Conservation (phyloP, 169 alveolate species). For the Babesia caballi region DNA sequence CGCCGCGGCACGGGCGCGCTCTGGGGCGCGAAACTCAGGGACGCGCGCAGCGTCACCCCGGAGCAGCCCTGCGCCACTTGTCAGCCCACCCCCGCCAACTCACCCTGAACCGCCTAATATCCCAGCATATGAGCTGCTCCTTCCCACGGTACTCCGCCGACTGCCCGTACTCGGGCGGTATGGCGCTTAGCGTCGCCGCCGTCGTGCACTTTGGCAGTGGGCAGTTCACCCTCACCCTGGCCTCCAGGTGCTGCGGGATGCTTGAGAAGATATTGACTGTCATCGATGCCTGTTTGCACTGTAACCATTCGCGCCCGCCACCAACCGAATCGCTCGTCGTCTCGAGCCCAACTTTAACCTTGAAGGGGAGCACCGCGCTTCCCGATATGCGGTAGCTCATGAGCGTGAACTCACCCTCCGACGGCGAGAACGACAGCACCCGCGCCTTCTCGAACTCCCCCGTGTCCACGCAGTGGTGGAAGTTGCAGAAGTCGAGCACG, state of each 20-base stretch:
- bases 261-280: constrained; percentile 16
- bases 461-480: constrained; percentile 93
- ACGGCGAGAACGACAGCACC: constrained; percentile 81
- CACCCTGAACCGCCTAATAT: constrained; percentile 21
- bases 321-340: constrained; percentile 1
- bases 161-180: constrained; percentile 2
- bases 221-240: constrained; percentile 32
- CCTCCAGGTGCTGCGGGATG: constrained; percentile 42
- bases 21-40: constrained; percentile 5
- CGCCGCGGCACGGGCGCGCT: background rate
- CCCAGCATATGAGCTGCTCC: constrained; percentile 36
- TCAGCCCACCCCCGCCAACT: background rate
- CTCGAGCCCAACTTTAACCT: constrained; percentile 47
- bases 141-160: constrained; percentile 19
- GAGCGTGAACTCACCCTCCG: constrained; percentile 89
- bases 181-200: background rate
- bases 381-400: constrained; percentile 85
- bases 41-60: constrained; percentile 18
- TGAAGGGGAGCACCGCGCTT: constrained; percentile 24
- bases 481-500: constrained; percentile 89
- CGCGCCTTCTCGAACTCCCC: constrained; percentile 78
- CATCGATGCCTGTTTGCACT: background rate
- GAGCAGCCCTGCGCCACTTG: constrained; percentile 26
- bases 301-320: too few species aligned
- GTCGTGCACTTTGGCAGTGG: constrained; percentile 16